These are phyloP conservation scores for Arabidopsis hybrid DNA, from an alignment of 441 rosid species.

Conservation along the genomic window DNA sequence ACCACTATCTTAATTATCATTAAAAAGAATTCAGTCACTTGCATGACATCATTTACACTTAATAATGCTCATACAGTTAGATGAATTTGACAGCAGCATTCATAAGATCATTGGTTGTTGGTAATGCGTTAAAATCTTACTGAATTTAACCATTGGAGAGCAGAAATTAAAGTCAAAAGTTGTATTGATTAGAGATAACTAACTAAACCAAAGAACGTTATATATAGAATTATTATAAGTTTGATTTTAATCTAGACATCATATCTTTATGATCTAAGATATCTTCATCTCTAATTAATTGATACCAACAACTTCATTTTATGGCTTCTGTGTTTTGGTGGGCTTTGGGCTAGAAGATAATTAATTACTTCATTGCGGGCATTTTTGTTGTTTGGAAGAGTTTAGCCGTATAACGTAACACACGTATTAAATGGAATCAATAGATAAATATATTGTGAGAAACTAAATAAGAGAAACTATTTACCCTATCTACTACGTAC, in stretches of 20 bases:
- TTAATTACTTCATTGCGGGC: slow-evolving; percentile 15
- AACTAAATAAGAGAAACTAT: no score
- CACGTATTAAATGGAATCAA: no score
- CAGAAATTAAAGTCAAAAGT: slow-evolving; percentile 36
- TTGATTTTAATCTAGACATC: slow-evolving; percentile 29
- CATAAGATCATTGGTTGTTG: slow-evolving; percentile 15
- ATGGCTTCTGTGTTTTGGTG: not conserved
- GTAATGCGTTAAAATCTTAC: slow-evolving; percentile 25
- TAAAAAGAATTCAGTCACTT: not conserved
- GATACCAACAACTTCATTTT: not conserved
- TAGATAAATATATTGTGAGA: no score
- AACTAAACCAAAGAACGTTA: slow-evolving; percentile 26
- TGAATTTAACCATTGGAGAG: slow-evolving; percentile 29
- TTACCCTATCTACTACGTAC: no score
- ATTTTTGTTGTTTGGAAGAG: slow-evolving; percentile 10
- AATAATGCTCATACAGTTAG: slow-evolving; percentile 16
- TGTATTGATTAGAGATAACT: slow-evolving; percentile 36
- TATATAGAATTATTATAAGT: slow-evolving; percentile 24
- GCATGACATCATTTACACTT: slow-evolving; percentile 31
- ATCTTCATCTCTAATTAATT: slow-evolving; percentile 37
- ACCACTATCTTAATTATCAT: slow-evolving; percentile 24
- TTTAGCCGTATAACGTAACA: not conserved
- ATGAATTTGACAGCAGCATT: slow-evolving; percentile 17
- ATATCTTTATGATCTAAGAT: not conserved
- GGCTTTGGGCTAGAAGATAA: slow-evolving; percentile 16